A percentile compares a stretch with the other conserved stretches of the same genome.
Conservation (phyloP, 1,284 basidiomycete species). For the Cystobasidiaceae sp. region DNA sequence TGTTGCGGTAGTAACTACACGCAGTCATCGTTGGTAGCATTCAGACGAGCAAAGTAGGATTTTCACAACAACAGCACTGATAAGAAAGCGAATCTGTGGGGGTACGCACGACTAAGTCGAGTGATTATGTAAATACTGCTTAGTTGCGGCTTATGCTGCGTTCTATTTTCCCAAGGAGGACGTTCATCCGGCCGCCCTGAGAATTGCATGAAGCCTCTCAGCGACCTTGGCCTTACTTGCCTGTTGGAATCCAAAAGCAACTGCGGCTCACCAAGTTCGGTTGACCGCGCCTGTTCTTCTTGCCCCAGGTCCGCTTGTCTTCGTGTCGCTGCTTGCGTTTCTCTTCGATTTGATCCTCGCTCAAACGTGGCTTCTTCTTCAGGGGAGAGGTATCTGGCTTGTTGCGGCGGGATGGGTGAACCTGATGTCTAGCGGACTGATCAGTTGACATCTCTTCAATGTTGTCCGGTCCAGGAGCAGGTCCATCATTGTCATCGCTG, state of each 20-base stretch:
- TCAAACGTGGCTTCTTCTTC: slow-evolving; percentile 15
- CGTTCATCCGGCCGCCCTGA: slow-evolving; percentile 23
- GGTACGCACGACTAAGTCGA: no score
- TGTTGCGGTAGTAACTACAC: no score
- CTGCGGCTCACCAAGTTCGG: slow-evolving; percentile 5
- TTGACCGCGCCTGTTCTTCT: slow-evolving; percentile 11
- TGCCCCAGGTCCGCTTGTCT: slow-evolving; percentile 12
- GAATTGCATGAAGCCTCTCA: neutral
- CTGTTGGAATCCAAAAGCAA: no score
- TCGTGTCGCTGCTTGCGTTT: slow-evolving; percentile 11
- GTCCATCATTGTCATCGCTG: neutral
- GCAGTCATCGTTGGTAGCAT: no score
- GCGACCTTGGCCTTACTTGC: neutral
- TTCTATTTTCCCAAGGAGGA: slow-evolving; percentile 26
- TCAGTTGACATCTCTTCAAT: no score
- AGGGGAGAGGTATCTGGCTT: neutral
- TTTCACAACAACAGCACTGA: no score
- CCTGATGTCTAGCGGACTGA: no score
- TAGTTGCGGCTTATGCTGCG: no score
- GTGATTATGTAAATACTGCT: no score
- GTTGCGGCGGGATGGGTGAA: slow-evolving; percentile 10
- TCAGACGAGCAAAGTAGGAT: no score
- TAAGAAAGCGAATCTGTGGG: no score
- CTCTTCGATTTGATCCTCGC: slow-evolving; percentile 19
- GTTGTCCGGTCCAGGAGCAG: slow-evolving; percentile 8